Evolutionary conservation across 768 basidiomycete species (phyloP).

Genomic region (Tulasnella sp.): DNA sequence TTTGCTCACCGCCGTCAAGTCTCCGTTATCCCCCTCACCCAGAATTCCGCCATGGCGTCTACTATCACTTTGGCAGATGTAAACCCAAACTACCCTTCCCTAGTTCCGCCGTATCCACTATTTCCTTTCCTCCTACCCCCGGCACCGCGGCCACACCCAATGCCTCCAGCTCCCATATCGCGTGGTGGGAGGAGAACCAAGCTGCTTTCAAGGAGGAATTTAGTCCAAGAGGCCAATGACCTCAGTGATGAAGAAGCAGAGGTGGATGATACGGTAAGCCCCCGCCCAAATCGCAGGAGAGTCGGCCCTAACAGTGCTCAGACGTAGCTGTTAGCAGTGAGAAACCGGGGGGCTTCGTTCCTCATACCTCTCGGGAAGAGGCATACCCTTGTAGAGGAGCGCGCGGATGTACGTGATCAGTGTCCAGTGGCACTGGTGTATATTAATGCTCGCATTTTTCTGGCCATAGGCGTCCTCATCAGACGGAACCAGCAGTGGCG

Average conservation of each 20-base stretch:
- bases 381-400: constrained; percentile 14
- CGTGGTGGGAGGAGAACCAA: not conserved
- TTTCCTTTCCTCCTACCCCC: constrained; percentile 17
- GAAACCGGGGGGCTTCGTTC: constrained; percentile 13
- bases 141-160: constrained; percentile 15
- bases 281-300: no score
- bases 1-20: no score
- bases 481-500: constrained; percentile 5
- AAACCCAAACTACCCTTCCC: not conserved
- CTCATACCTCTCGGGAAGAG: constrained; percentile 15
- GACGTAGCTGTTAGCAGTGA: constrained; percentile 6
- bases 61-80: no score
- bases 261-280: constrained; percentile 15
- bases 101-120: constrained; percentile 10
- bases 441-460: not conserved
- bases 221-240: constrained; percentile 13
- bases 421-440: not conserved
- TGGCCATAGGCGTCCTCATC: not conserved
- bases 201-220: constrained; percentile 13
- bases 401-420: constrained; percentile 15
- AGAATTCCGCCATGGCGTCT: no score
- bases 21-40: no score
- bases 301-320: not conserved
- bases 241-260: constrained; percentile 18
- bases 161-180: not conserved